These are phyloP conservation scores for Kodamaea anthophila DNA, from an alignment of 1,139 yeast species.

Conservation along the genomic window DNA sequence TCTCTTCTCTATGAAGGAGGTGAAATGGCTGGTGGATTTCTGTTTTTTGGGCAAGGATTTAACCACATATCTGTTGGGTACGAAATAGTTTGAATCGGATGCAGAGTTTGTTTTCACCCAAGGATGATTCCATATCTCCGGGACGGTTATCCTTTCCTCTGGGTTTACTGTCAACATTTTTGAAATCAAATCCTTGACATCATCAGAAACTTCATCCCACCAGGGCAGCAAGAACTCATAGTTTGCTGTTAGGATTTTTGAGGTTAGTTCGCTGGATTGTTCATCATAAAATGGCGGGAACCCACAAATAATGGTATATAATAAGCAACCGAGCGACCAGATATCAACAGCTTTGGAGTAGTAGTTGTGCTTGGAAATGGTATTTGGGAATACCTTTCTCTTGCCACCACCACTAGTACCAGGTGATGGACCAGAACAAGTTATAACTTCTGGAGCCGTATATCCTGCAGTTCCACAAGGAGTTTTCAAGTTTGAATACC, in stretches of 20 bases:
- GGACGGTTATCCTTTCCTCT: constrained; percentile 54
- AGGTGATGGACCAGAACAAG: constrained; percentile 17
- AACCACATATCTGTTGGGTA: constrained; percentile 5
- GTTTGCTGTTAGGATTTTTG: constrained; percentile 78
- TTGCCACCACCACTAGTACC: constrained; percentile 4
- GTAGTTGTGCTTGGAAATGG: constrained; percentile 53
- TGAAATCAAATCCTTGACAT: constrained; percentile 61
- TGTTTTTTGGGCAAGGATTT: constrained; percentile 2
- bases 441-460: constrained; percentile 91
- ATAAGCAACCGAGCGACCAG: constrained; percentile 94
- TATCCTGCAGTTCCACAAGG: constrained; percentile 91
- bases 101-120: constrained; percentile 23
- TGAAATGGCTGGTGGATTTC: not conserved
- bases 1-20: not conserved
- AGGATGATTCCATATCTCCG: constrained; percentile 54
- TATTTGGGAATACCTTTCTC: constrained; percentile 14
- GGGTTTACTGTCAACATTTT: constrained; percentile 59
- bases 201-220: constrained; percentile 90
- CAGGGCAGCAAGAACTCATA: constrained; percentile 82
- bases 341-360: constrained; percentile 90
- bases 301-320: constrained; percentile 86
- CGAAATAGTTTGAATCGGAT: constrained; percentile 5
- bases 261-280: constrained; percentile 70
- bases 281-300: constrained; percentile 97
- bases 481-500: constrained; percentile 54